Percentiles rank a stretch among this genome's conserved stretches.
Conservation (phyloP, 345 rosid genomes). For the Salix udensis region DNA sequence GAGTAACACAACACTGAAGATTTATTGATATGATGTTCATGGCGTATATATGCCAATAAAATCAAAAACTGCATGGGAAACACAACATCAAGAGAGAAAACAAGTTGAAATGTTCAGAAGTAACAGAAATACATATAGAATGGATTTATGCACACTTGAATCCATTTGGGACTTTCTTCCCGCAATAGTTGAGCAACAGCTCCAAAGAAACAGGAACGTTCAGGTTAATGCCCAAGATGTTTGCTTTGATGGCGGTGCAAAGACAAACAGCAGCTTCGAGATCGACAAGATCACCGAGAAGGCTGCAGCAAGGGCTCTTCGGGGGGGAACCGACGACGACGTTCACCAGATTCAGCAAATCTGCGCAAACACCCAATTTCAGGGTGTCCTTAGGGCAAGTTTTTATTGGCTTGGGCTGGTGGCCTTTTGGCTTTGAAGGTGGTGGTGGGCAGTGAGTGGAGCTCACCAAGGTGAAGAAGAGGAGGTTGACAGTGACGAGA, state of each 20-base stretch:
- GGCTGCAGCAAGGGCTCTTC: conserved; percentile 55
- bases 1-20: no score
- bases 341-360: conserved; percentile 43
- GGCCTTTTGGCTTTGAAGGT: no score
- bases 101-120: no score
- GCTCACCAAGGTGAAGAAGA: conserved; percentile 57
- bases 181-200: conserved; percentile 63
- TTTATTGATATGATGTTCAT: no score
- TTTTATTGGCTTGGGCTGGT: no score
- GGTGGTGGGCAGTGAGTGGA: conserved; percentile 24
- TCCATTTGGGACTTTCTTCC: conserved; percentile 57
- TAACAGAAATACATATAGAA: no score
- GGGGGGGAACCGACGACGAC: conserved; percentile 51
- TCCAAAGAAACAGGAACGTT: conserved; percentile 53
- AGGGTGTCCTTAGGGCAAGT: conserved; percentile 68
- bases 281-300: conserved; percentile 49
- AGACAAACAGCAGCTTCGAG: conserved; percentile 79
- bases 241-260: conserved; percentile 73
- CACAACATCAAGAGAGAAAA: no score
- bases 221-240: conserved; percentile 52
- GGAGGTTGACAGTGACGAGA: conserved; percentile 52
- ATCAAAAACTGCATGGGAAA: no score
- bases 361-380: conserved; percentile 58
- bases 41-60: no score
- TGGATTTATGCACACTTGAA: conserved; percentile 40